Evolutionary conservation across 345 rosid genomes (phyloP), one percentile per base, ranked within the genome.

Genomic region (Gossypium stocksii): DNA sequence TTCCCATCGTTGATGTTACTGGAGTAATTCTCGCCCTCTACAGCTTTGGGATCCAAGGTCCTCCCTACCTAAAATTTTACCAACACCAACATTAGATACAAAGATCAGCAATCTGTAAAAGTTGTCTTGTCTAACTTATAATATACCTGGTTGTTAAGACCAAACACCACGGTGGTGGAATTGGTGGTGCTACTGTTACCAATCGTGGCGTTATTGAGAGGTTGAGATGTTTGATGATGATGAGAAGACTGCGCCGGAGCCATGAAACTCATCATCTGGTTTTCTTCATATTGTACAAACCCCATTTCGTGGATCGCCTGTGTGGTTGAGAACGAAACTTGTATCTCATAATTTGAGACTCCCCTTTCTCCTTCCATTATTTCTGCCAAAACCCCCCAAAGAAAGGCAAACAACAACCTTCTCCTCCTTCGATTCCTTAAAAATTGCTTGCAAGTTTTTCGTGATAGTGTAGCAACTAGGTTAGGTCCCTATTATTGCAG

Each of bases 211-310:
- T 77, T 74, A 75, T 49, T 74, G 61, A 75, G 80, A 52, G 85
- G 81, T 66, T 83, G 79, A 77, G 74, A 77, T 58, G 82, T 63
- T 22, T 77, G 85, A 77, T 34, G 38, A 3, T 46, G 52, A 48
- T 84, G 69, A 84, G 90, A 76, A 0, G 77, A 61, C 7, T 70
- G 78, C 1, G 88, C 70, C 22, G 94, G 87, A 27, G 92, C 79
- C 84, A 89, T 85, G 82, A 93, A 93, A 59, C 88, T 89, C 53
- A 91, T 78, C 19, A 88, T 89, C 48, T 86, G 93, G 58, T 87
- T 87, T 77, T 91, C 98, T 79, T 93, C 93, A 67, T 86, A 91
- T 29, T 87, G 97, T 20, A 87, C 83, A 71, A 93, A 93, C 19
- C 91, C 88, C 90, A 93, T 91, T 57, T 87, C 93, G 41, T 85